phyloP scores from a whole-genome alignment of 352 stramenopile species.

The Pelagophyceae sp. region DNA sequence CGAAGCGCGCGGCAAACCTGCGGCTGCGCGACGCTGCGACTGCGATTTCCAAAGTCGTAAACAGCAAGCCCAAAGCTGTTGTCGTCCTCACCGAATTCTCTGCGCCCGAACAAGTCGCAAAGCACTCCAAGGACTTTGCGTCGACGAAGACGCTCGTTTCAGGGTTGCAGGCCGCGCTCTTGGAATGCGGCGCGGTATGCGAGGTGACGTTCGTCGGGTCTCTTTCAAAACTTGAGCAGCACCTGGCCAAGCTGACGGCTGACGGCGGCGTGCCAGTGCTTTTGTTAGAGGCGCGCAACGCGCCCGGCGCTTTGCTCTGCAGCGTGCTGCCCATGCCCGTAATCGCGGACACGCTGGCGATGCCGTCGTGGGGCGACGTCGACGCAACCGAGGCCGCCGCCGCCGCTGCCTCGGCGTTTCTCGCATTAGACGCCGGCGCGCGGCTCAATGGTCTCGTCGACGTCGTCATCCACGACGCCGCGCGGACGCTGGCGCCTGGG shows the following conservation, averaged over 20 bases:
- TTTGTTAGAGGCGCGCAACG: not conserved
- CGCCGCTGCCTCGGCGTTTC: not conserved
- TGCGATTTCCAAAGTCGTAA: too few relatives aligned
- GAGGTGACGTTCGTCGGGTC: not conserved
- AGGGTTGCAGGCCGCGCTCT: not conserved
- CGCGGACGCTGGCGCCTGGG: not conserved
- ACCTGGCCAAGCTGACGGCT: not conserved
- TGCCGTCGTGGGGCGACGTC: not conserved
- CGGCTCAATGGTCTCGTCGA: conserved; percentile 2
- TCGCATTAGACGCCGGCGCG: not conserved
- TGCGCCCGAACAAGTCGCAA: not conserved
- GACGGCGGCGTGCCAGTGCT: not conserved
- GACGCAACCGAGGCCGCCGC: not conserved
- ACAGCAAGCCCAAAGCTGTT: conserved; percentile 4
- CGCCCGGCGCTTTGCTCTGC: too few relatives aligned
- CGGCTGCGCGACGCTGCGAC: too few relatives aligned
- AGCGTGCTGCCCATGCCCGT: too few relatives aligned
- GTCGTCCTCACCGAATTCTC: not conserved
- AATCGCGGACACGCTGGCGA: too few relatives aligned
- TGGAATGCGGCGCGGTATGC: not conserved
- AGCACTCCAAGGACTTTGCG: not conserved
- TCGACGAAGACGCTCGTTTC: not conserved
- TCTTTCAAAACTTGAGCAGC: not conserved
- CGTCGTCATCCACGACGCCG: conserved; percentile 7
- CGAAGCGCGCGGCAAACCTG: too few relatives aligned